A percentile compares a stretch with the other conserved stretches of the same genome.
These are phyloP conservation scores for Globisporangium takayamanum DNA, from an alignment of 352 stramenopile species.

Conservation along the genomic window DNA sequence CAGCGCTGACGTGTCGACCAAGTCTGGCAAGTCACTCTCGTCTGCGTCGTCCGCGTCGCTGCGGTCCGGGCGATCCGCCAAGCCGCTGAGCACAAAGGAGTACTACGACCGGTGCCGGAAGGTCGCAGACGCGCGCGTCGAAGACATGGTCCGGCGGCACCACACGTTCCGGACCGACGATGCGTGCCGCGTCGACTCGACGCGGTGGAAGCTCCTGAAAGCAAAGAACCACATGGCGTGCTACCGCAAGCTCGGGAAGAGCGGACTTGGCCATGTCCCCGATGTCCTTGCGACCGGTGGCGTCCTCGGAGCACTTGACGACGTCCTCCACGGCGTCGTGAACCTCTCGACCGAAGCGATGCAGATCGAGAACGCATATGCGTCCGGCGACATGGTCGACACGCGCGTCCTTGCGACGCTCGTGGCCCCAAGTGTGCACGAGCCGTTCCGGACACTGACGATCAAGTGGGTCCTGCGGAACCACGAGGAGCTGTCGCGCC, in stretches of 20 bases:
- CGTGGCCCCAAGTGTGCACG: conserved; percentile 24
- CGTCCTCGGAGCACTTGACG: conserved; percentile 9
- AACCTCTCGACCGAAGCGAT: conserved; percentile 17
- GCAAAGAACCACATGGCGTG: conserved; percentile 14
- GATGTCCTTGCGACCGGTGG: conserved; percentile 11
- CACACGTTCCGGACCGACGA: conserved; percentile 7
- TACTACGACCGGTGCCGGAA: conserved; percentile 14
- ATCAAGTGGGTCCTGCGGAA: conserved; percentile 73
- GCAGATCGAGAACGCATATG: conserved; percentile 21
- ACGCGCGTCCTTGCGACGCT: conserved; percentile 35
- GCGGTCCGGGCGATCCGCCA: not conserved
- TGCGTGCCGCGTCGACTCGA: conserved; percentile 1
- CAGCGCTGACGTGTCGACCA: not conserved
- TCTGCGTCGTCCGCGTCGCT: not conserved
- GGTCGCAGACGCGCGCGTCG: conserved; percentile 11
- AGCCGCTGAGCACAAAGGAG: conserved; percentile 1
- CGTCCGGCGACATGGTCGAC: conserved; percentile 13
- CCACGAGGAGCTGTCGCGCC: conserved; percentile 48
- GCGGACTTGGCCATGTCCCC: conserved; percentile 3
- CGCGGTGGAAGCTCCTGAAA: conserved; percentile 16
- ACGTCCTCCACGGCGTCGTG: conserved; percentile 15
- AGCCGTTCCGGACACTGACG: conserved; percentile 57
- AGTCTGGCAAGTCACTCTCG: conserved; percentile 3
- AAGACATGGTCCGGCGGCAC: conserved; percentile 18
- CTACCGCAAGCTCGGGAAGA: conserved; percentile 12